These are phyloP conservation scores for Pichia insulana DNA, from an alignment of 805 yeast genomes.

Conservation along the genomic window DNA sequence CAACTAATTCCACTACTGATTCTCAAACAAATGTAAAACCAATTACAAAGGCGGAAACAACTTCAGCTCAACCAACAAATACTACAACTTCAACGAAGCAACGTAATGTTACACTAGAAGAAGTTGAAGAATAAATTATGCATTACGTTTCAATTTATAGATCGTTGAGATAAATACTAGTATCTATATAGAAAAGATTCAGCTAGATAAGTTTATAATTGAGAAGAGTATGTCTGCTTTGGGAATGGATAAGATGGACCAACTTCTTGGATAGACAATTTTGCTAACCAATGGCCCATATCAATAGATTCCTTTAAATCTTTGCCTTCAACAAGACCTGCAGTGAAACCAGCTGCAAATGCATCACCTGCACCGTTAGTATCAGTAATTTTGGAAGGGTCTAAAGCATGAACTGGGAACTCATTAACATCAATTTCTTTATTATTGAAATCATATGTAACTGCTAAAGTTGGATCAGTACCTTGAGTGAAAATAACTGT, in stretches of 20 bases:
- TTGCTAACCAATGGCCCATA: slow-evolving; percentile 95
- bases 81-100: slow-evolving; percentile 7
- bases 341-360: slow-evolving; percentile 92
- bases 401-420: slow-evolving; percentile 68
- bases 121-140: slow-evolving; percentile 6
- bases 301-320: slow-evolving; percentile 52
- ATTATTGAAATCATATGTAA: slow-evolving; percentile 41
- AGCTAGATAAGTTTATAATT: slow-evolving; percentile 37
- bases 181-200: too few relatives aligned
- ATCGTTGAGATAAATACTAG: too few relatives aligned
- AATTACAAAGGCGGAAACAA: slow-evolving; percentile 1
- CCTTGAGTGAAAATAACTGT: slow-evolving; percentile 95
- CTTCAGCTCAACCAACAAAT: background rate
- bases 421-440: slow-evolving; percentile 40
- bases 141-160: too few relatives aligned
- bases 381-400: slow-evolving; percentile 62
- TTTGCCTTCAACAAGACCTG: slow-evolving; percentile 74
- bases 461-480: slow-evolving; percentile 80
- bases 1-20: slow-evolving; percentile 6
- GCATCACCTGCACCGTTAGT: slow-evolving; percentile 99
- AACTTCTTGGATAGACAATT: slow-evolving; percentile 80
- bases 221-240: slow-evolving; percentile 50
- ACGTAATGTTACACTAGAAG: slow-evolving; percentile 23
- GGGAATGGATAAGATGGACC: slow-evolving; percentile 93
- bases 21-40: slow-evolving; percentile 7